Conservation (phyloP, 352 stramenopile species). For the Globisporangium takayamanum region DNA sequence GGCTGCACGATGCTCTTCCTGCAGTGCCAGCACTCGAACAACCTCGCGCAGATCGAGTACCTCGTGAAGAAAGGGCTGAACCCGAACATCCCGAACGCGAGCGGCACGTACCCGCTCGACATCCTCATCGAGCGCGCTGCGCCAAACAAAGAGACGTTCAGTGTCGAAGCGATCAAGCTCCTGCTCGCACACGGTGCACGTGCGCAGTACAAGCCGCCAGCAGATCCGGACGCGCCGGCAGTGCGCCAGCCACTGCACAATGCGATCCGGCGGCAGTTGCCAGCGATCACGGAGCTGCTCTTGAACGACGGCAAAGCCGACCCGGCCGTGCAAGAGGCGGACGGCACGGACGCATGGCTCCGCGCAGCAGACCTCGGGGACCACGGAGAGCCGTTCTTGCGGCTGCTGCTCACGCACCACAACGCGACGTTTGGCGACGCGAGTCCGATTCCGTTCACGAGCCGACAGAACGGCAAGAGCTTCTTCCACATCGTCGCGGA, state of each 20-base stretch:
- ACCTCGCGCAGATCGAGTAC: constrained; percentile 55
- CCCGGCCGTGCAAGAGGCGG: constrained; percentile 24
- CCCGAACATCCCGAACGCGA: constrained; percentile 61
- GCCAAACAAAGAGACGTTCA: constrained; percentile 20
- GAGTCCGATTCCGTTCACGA: constrained; percentile 23
- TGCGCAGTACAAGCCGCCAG: constrained; percentile 30
- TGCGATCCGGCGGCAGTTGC: constrained; percentile 38
- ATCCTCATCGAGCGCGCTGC: constrained; percentile 37
- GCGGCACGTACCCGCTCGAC: constrained; percentile 52
- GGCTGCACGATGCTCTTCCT: constrained; percentile 77
- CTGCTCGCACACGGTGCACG: constrained; percentile 43
- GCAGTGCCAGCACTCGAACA: constrained; percentile 70
- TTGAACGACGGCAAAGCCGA: constrained; percentile 34
- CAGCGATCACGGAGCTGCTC: constrained; percentile 13
- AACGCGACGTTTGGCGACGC: constrained; percentile 23
- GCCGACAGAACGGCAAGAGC: constrained; percentile 29
- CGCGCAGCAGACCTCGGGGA: constrained; percentile 27
- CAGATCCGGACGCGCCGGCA: constrained; percentile 32
- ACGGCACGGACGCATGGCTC: constrained; percentile 62
- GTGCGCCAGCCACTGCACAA: constrained; percentile 58
- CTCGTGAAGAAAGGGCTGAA: constrained; percentile 62
- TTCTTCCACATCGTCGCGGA: constrained; percentile 57
- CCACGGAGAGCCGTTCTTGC: constrained; percentile 37
- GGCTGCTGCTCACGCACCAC: constrained; percentile 43
- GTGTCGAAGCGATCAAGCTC: constrained; percentile 36